A percentile compares a stretch with the other conserved stretches of the same genome.
Conservation (phyloP, 1,284 basidiomycete genomes). For the Ganoderma lingzhi region DNA sequence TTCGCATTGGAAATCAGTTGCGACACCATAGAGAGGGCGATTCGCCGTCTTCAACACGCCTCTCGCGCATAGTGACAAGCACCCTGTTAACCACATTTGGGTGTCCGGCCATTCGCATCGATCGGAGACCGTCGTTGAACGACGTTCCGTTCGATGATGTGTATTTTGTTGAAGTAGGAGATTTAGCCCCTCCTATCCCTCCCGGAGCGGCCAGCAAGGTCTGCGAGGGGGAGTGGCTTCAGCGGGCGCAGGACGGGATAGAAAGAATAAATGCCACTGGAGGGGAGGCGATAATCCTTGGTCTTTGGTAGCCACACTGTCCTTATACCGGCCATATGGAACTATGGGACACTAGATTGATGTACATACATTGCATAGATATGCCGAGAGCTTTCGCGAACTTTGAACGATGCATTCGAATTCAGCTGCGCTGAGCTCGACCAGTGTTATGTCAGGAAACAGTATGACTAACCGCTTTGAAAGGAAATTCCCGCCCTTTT, state of each 20-base stretch:
- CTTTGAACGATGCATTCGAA: not conserved
- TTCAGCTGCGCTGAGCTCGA: not conserved
- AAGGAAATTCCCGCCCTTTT: slow-evolving; percentile 31
- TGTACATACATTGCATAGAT: not conserved
- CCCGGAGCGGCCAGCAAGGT: slow-evolving; percentile 11
- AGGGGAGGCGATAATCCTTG: slow-evolving; percentile 42
- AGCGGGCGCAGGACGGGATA: slow-evolving; percentile 47
- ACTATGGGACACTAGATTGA: not conserved
- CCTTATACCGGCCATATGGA: not conserved
- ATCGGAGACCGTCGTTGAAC: slow-evolving; percentile 64
- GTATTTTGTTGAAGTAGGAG: slow-evolving; percentile 52
- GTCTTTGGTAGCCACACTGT: slow-evolving; percentile 37
- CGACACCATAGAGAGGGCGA: slow-evolving; percentile 15
- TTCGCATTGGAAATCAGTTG: slow-evolving; percentile 44
- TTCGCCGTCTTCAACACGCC: slow-evolving; percentile 29
- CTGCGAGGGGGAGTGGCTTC: slow-evolving; percentile 36
- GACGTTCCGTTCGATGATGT: slow-evolving; percentile 61
- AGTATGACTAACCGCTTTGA: slow-evolving; percentile 14
- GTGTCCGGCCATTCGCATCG: slow-evolving; percentile 56
- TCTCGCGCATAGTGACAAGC: slow-evolving; percentile 37
- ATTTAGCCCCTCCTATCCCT: slow-evolving; percentile 29
- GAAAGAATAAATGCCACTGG: slow-evolving; percentile 45
- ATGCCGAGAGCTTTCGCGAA: not conserved
- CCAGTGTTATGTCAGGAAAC: not conserved
- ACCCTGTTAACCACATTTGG: slow-evolving; percentile 44